phyloP scores from a whole-genome alignment of 768 basidiomycete genomes.

The Boletus sp. region DNA sequence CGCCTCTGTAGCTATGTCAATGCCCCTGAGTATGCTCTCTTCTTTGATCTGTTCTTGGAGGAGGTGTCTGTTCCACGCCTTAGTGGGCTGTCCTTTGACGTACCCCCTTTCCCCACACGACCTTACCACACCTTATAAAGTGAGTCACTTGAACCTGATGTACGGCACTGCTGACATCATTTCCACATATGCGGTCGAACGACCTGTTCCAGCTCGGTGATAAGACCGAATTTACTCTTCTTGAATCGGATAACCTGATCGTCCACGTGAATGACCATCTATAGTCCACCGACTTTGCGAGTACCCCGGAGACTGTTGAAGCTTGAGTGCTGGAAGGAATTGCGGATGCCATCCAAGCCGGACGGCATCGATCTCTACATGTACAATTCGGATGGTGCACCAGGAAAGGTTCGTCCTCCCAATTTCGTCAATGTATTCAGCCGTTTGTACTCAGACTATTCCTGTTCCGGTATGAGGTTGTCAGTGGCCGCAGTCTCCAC shows the following conservation, averaged over 20 bases:
- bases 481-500: conserved; percentile 61
- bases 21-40: conserved; percentile 57
- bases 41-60: conserved; percentile 71
- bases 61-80: conserved; percentile 41
- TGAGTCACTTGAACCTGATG: conserved; percentile 19
- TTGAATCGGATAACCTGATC: conserved; percentile 43
- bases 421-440: no score
- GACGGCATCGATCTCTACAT: conserved; percentile 62
- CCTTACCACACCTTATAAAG: conserved; percentile 51
- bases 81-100: conserved; percentile 36
- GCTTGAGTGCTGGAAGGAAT: conserved; percentile 56
- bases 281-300: conserved; percentile 42
- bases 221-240: conserved; percentile 43
- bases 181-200: conserved; percentile 34
- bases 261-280: conserved; percentile 45
- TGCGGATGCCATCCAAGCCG: conserved; percentile 41
- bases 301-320: conserved; percentile 45
- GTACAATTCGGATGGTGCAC: conserved; percentile 69
- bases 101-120: conserved; percentile 56
- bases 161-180: background rate
- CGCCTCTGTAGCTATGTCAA: conserved; percentile 54
- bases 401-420: conserved; percentile 52
- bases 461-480: conserved; percentile 54
- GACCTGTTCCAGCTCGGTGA: conserved; percentile 59
- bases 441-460: background rate